Percentiles rank a stretch among this genome's conserved stretches.
phyloP scores from a whole-genome alignment of 228 moss, liverwort and hornwort genomes.

The Sphagnum fallax region DNA sequence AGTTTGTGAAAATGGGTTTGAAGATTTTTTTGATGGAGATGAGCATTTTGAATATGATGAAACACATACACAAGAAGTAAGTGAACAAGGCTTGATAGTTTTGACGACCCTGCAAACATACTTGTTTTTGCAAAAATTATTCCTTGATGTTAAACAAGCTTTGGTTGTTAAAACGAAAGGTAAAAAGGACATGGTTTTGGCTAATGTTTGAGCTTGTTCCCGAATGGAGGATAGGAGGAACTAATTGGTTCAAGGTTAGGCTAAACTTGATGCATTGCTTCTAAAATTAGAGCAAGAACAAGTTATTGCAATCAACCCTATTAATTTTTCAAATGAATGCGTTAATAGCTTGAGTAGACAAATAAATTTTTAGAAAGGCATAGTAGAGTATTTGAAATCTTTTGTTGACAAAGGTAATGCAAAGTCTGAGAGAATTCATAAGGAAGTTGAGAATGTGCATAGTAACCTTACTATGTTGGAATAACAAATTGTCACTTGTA shows the following conservation, averaged over 20 bases:
- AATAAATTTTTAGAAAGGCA: neutral
- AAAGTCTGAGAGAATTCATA: too few relatives aligned
- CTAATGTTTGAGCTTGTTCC: too few relatives aligned
- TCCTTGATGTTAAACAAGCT: too few relatives aligned
- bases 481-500: neutral
- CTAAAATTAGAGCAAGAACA: too few relatives aligned
- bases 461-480: neutral
- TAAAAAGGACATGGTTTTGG: neutral
- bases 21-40: neutral
- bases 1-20: neutral
- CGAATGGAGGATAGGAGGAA: too few relatives aligned
- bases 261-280: too few relatives aligned
- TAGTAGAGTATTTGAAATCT: neutral
- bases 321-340: neutral
- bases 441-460: too few relatives aligned
- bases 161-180: too few relatives aligned
- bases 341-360: neutral
- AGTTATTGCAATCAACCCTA: neutral
- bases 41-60: neutral
- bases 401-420: neutral
- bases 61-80: neutral
- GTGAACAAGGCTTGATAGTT: neutral
- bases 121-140: too few relatives aligned
- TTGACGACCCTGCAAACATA: too few relatives aligned
- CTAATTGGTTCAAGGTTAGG: too few relatives aligned